These are phyloP conservation scores for Leucocoprinus birnbaumii DNA, from an alignment of 768 basidiomycete species.

Conservation along the genomic window DNA sequence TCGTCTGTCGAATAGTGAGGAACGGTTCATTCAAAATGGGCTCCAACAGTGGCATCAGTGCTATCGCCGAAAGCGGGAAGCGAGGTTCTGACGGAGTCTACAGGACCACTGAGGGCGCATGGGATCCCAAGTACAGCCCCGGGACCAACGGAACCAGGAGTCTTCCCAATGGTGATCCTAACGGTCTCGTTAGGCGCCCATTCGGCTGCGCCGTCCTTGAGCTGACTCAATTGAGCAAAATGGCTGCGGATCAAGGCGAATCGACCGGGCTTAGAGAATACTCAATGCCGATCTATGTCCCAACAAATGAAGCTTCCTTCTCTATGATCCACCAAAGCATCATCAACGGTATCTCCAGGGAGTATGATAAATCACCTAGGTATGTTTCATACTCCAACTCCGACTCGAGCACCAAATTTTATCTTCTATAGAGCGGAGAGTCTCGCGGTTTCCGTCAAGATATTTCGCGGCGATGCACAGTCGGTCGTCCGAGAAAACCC, in stretches of 20 bases:
- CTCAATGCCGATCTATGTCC: constrained; percentile 84
- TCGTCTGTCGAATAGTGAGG: constrained; percentile 88
- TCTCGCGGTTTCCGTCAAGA: constrained; percentile 79
- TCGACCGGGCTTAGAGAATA: constrained; percentile 69
- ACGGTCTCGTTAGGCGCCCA: constrained; percentile 70
- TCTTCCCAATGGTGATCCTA: constrained; percentile 20
- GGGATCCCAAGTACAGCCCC: constrained; percentile 23
- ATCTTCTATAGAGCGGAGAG: constrained; percentile 66
- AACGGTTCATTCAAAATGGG: constrained; percentile 85
- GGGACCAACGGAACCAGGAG: constrained; percentile 12
- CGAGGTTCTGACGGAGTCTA: constrained; percentile 49
- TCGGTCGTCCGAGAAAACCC: constrained; percentile 83
- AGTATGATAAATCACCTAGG: constrained; percentile 83
- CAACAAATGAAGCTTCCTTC: constrained; percentile 80
- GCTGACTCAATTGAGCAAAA: constrained; percentile 68
- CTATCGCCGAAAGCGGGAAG: constrained; percentile 40
- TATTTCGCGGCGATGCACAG: constrained; percentile 79
- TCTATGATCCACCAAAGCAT: constrained; percentile 96
- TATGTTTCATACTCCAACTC: constrained; percentile 28
- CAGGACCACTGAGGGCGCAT: constrained; percentile 29
- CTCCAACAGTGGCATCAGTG: constrained; percentile 36
- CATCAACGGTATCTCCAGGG: constrained; percentile 72
- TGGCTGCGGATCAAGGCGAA: constrained; percentile 62
- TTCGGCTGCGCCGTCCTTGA: constrained; percentile 97
- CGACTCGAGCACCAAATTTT: background rate